Base-by-base conservation (phyloP, 495 filamentous ascomycete genomes). In the Neurospora sp. region DNA sequence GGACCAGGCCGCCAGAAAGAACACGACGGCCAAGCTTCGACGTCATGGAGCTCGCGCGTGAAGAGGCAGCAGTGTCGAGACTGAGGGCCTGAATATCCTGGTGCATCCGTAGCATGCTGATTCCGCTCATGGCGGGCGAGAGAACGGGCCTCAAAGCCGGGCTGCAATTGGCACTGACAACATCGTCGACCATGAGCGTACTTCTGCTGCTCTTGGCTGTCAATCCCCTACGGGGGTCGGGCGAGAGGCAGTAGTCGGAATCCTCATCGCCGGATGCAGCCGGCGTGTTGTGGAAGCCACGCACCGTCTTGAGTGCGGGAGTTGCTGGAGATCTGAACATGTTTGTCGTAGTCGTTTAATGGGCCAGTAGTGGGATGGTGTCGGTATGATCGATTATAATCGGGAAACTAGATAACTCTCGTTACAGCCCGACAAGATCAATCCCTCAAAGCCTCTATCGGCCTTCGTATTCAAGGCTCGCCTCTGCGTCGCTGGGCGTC, bases 241-340 rank as follows among this genome's bases (percentile, higher is more conserved):
- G 78, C 40, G 81, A 79, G 45, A 74, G 70, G 76, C 79, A 83
- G 74, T 87, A 88, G 79, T 96, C 94, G 16, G 92, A 94, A 73
- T 96, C 94, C 77, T 97, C 94, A 75, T 94, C 93, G 48, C 88
- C 92, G 69, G 93, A 96, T 22, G 88, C 88, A n/a, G 87, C 83
- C n/a, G 93, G 92, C n/a, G 92, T 94, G 18, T 79, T 77, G 70
- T 76, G 76, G 76, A 96, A 95, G 7, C 94, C 94, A 76, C 89
- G 90, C 59, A 94, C 89, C 42, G 91, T 92, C 39, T 87, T 91
- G 74, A 89, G 83, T 53, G 94, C 93, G 48, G 89, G 88, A 42
- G 87, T 83, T 37, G 86, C 88, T 72, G 82, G 80, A 40, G 80
- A 65, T 65, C 53, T 61, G 12, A 65, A 37, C 53, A 65, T 65